phyloP scores from a whole-genome alignment of 768 basidiomycete genomes.

The Tulasnella sp. region DNA sequence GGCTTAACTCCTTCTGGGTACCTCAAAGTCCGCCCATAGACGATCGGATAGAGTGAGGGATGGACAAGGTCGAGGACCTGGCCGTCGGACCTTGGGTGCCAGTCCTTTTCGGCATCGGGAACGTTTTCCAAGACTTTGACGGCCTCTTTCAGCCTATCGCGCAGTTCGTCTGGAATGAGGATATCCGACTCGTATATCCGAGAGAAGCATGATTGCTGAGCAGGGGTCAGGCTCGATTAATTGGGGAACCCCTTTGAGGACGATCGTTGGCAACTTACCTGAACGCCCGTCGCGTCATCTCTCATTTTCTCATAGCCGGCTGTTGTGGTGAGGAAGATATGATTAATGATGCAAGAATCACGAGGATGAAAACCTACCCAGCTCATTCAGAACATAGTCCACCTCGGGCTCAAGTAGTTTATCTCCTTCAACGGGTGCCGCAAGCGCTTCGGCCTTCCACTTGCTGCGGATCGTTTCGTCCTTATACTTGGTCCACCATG shows the following conservation, averaged over 20 bases:
- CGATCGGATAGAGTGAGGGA: slow-evolving; percentile 48
- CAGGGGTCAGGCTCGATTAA: too few relatives aligned
- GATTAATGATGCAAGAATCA: too few relatives aligned
- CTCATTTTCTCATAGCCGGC: slow-evolving; percentile 22
- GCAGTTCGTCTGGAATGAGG: slow-evolving; percentile 43
- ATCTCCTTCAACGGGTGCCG: neutral
- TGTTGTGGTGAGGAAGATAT: too few relatives aligned
- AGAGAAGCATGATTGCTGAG: slow-evolving; percentile 37
- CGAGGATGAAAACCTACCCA: neutral
- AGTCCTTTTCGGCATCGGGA: slow-evolving; percentile 54
- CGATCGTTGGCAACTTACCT: neutral
- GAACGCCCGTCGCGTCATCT: slow-evolving; percentile 16
- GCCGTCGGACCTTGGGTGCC: slow-evolving; percentile 52
- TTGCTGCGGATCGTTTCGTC: neutral
- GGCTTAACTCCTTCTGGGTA: neutral
- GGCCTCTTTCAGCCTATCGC: slow-evolving; percentile 40
- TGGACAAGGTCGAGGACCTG: slow-evolving; percentile 54
- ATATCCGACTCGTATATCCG: slow-evolving; percentile 43
- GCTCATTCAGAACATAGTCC: slow-evolving; percentile 15
- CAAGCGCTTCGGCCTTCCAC: slow-evolving; percentile 7
- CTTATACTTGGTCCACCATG: slow-evolving; percentile 27
- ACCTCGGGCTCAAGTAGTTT: neutral
- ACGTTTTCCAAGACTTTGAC: slow-evolving; percentile 46
- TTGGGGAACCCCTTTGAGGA: too few relatives aligned
- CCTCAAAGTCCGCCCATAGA: slow-evolving; percentile 44